Evolutionary conservation across 805 yeast species (phyloP), one percentile per base, ranked within the genome.

Genomic region (Naumovozyma castellii): DNA sequence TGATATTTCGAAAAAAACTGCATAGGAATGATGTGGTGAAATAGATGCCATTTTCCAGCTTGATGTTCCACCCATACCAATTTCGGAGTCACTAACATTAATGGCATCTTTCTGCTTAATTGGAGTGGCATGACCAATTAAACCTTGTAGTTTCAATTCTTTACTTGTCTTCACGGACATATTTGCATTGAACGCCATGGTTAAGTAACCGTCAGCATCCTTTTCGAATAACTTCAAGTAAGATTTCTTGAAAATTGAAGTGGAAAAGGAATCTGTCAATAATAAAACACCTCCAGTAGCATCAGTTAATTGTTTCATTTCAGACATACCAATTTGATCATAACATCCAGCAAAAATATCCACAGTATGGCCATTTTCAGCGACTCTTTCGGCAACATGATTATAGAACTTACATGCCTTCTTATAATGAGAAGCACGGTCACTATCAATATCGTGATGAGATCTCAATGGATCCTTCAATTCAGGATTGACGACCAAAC

Each of bases 381-480:
- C 75, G 29, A 84, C 84, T 49, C 79, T 80, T 34, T 75, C 72
- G 30, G 94, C 82, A 35, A 88, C 60, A 30, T 70, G 66, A 46
- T 83, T 88, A 62, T 87, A 88, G 56, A 77, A 87, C 61, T 84
- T 80, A 51, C 73, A 74, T 8, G 96, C 94, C 61, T 84, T 84
- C 56, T 84, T 81, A 67, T 78, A 84, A 60, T 87, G 95, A 56
- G 80, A 80, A 41, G 95, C 94, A 37, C 73, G 64, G 53, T 90
- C 97, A 49, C 87, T 80, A 61, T 92, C 97, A 49, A 92, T 84
- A 61, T 92, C 98, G 56, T 84, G 85, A 65, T 92, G 99, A 6
- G 98, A 92, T 69, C 99, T 78, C 53, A 92, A 83, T 36, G 98
- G 96, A 64, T 92, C 98, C 59, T 84, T 84, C 60, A 92, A 73